Conservation (phyloP, 2,329 filamentous ascomycete species). For the Colletotrichum navitas region DNA sequence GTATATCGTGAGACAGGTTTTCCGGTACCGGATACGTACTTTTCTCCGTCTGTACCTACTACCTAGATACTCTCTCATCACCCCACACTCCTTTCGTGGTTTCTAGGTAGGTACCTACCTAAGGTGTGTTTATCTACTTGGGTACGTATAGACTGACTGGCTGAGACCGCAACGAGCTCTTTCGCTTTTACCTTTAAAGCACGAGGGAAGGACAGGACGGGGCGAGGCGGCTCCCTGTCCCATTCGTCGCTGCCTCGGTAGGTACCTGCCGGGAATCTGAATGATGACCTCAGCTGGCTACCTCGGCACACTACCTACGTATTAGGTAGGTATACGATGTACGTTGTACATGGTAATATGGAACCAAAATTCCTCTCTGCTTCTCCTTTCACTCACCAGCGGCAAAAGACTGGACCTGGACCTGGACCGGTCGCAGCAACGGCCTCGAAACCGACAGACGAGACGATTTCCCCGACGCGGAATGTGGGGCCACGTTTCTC, state of each 20-base stretch:
- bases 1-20: too few species aligned
- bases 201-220: neutral
- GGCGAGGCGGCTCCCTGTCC: neutral
- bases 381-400: too few species aligned
- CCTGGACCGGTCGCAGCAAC: neutral
- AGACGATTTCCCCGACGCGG: slow-evolving; percentile 31
- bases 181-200: neutral
- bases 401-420: neutral
- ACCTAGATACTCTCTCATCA: too few species aligned
- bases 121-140: too few species aligned
- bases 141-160: neutral
- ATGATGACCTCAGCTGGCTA: too few species aligned
- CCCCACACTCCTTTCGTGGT: too few species aligned
- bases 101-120: too few species aligned
- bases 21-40: neutral
- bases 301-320: too few species aligned
- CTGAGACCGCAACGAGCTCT: neutral
- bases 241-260: neutral
- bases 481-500: slow-evolving; percentile 18
- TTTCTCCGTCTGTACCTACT: neutral
- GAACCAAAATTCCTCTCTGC: neutral
- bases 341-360: too few species aligned
- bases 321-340: too few species aligned
- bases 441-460: slow-evolving; percentile 30
- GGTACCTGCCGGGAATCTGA: too few species aligned